Base-by-base conservation (phyloP, 805 yeast species). In the Scheffersomyces stipitis region DNA sequence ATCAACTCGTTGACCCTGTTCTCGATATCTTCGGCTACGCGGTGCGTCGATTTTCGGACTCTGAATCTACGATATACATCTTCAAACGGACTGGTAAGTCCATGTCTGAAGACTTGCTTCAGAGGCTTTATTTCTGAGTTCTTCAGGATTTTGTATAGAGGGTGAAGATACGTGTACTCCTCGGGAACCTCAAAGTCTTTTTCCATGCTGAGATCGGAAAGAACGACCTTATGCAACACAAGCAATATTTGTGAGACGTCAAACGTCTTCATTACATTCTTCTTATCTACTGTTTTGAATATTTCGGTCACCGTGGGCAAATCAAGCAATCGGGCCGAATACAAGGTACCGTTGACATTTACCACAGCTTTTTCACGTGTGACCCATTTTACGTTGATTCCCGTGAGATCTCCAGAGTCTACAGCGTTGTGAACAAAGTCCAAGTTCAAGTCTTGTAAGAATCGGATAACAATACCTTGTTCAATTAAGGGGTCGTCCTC, bases 401-500 rank as follows among this genome's bases (percentile, higher is more conserved):
- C 83, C 14, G 81, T 71, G 44, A 85, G 72, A 53, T 88, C 95
- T 4, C 90, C 88, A 13, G 77, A 67, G 36, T 86, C 95, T 8
- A 83, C 83, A 14, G 93, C 87, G 36, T 79, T 76, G 38, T 83
- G 79, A 7, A 91, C 76, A 42, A 76, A 78, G 38, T 86, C 96
- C 26, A 86, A 61, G 38, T 83, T 83, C 7, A 75, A 69, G 41
- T 82, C 87, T 48, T 77, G 72, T n/a, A 81, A 46, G 64, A 91
- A 80, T 37, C 99, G 71, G 29, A 93, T 58, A 1, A 89, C 71
- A 1, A 93, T 71, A 0, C 93, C 96, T 46, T 87, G 95, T 54
- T 93, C 98, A 6, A 88, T 68, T 42, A 88, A 64, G 1, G 99
- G 98, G 54, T 93, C 97, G 42, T 89, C 96, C 56, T 93, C 99